Conservation (phyloP, 768 basidiomycete species). For the Tricholoma furcatifolium region DNA sequence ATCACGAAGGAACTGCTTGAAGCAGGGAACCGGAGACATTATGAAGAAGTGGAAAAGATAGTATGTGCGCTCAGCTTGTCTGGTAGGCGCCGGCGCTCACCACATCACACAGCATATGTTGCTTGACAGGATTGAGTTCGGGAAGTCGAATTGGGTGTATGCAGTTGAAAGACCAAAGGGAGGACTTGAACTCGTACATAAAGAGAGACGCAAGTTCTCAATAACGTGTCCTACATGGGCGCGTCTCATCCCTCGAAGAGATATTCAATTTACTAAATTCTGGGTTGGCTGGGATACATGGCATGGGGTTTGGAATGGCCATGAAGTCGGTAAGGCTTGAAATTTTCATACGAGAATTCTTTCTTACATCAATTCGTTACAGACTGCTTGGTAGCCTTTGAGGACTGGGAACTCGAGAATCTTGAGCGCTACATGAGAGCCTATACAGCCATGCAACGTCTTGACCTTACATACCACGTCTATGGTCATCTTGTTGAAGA, state of each 20-base stretch:
- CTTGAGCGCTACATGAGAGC: slow-evolving; percentile 32
- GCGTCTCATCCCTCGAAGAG: slow-evolving; percentile 32
- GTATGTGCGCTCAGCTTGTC: slow-evolving; percentile 9
- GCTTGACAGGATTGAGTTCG: slow-evolving; percentile 30
- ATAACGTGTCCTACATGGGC: slow-evolving; percentile 35
- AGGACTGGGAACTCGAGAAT: slow-evolving; percentile 20
- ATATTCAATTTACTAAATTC: slow-evolving; percentile 34
- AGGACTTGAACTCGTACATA: slow-evolving; percentile 31
- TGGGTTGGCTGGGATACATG: slow-evolving; percentile 25
- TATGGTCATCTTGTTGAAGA: slow-evolving; percentile 32
- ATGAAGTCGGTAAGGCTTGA: slow-evolving; percentile 31
- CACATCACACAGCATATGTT: slow-evolving; percentile 24
- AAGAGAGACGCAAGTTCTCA: slow-evolving; percentile 18
- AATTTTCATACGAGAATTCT: neutral
- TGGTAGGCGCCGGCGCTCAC: neutral
- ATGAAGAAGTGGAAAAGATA: slow-evolving; percentile 17
- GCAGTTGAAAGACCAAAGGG: slow-evolving; percentile 23
- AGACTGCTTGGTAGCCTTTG: slow-evolving; percentile 34
- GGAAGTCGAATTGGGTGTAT: slow-evolving; percentile 36
- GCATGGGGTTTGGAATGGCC: slow-evolving; percentile 37
- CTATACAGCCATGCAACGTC: slow-evolving; percentile 24
- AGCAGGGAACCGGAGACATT: neutral
- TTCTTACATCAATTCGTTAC: neutral
- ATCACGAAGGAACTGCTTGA: neutral
- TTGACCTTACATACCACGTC: slow-evolving; percentile 35